Evolutionary conservation across 345 rosid species (phyloP), one percentile per base, ranked within the genome.

Genomic region (Pugionium dolabratum): DNA sequence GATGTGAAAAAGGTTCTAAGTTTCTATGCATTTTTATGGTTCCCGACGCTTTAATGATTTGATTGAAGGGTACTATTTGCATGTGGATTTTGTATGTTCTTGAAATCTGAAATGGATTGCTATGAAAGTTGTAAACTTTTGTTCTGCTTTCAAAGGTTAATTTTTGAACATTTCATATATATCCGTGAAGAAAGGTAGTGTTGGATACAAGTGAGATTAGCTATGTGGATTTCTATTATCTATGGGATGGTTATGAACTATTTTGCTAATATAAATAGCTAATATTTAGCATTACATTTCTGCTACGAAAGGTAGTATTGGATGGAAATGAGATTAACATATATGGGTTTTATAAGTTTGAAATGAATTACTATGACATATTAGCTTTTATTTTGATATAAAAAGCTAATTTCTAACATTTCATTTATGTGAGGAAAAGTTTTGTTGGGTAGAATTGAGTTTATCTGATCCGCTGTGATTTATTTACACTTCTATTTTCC

Each of bases 21-120:
- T 26, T 60, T 40, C 8, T 9, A 44, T 29, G 4, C 27, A 34
- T 8, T 68, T 49, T 31, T 0, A 33, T 55, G 18, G 26, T 36
- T 45, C 31, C 28, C 4, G 2, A n/a, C 18, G 41, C 44, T 46
- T 59, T 5, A 4, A 37, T 71, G 49, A 36, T 54, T 63, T 62
- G 51, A n/a, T 63, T 63, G 54, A 5, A 55, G 44, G 35, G 36
- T 63, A 4, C 2, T 39, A 47, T 71, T 40, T 54, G 58, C 69
- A 46, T 63, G 50, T 59, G 60, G 45, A 53, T 33, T 69, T 66
- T 55, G 25, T 40, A 1, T 51, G 10, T 52, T 25, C 36, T 47
- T 0, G 18, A 0, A 33, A 59, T 31, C 32, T 48, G 43, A 49
- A 46, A 32, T 59, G 44, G 42, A 26, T 41, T 41, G 31, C 4